Base-by-base conservation (phyloP, 2,329 filamentous ascomycete genomes). In the Tolypocladium tropicale region DNA sequence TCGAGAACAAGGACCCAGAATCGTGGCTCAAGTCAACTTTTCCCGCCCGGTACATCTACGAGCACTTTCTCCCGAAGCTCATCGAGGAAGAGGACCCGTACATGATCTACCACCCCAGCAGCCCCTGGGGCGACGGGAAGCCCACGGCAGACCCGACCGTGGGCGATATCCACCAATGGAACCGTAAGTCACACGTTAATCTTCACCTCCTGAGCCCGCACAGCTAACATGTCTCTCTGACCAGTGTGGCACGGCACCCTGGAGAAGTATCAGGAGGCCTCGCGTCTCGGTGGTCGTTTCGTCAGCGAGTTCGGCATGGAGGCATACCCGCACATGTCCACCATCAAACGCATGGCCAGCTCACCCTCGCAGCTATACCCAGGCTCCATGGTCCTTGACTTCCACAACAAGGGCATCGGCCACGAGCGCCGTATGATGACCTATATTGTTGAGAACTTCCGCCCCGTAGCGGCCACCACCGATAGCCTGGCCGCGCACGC, bases 391-490 rank as follows among this genome's bases (percentile, higher is more conserved):
- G 85, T 85, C 57, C 76, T 92, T 51, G 88, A 92, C 64, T 91
- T 92, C 65, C 89, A 91, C 72, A 93, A 93, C 72, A 93, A 93
- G 70, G 89, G 87, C 9, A 84, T 85, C 61, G 88, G 88, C 0
- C 87, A 91, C 64, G 87, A 91, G 67, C 78, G 88, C 37, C 78
- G 88, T 41, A 83, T 92, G 57, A 85, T 86, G 14, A 83, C 85
- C 0, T 93, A 93, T 64, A 73, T 92, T 2, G 81, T 85, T 14
- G 89, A 92, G 65, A 93, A 92, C 71, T 83, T 92, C 64, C 79
- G 81, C 3, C 67, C 70, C 23, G 25, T 48, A 16, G 14, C 25
- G 6, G 43, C 43, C 43, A 48, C 25, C 14, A 48, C 69, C 72
- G 46, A 79, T 86, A 56, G 76, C 36, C 74, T 80, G 37, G 82